Percentiles rank a stretch among this genome's conserved stretches.
Conservation (phyloP, 2,329 filamentous ascomycete species). For the Diplocarpon rosae region DNA sequence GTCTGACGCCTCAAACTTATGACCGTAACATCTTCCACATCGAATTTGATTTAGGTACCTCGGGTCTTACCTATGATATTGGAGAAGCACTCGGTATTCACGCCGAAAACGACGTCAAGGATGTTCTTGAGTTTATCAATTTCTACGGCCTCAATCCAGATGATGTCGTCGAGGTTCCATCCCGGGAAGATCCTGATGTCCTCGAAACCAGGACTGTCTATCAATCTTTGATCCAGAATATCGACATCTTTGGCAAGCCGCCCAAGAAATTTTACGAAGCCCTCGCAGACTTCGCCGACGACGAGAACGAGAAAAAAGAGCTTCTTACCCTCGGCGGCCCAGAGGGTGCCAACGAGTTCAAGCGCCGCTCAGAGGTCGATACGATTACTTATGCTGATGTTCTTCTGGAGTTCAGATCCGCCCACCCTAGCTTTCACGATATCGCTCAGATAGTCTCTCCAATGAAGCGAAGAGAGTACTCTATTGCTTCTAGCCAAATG, state of each 20-base stretch:
- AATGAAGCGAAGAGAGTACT: constrained; percentile 95
- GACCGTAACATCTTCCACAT: constrained; percentile 99
- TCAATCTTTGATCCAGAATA: constrained; percentile 81
- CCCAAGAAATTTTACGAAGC: constrained; percentile 97
- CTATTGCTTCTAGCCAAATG: constrained; percentile 94
- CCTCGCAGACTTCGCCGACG: constrained; percentile 73
- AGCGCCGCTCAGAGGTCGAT: constrained; percentile 82
- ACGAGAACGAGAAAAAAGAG: constrained; percentile 72
- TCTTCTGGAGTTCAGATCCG: constrained; percentile 79
- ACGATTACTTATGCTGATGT: constrained; percentile 86
- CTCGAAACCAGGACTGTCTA: constrained; percentile 86
- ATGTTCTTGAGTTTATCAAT: constrained; percentile 77
- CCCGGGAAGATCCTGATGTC: constrained; percentile 62
- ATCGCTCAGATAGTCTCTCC: constrained; percentile 79
- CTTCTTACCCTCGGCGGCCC: constrained; percentile 66
- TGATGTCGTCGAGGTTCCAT: constrained; percentile 83
- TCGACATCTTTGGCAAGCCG: constrained; percentile 94
- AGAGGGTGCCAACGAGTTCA: constrained; percentile 82
- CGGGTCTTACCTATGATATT: constrained; percentile 90
- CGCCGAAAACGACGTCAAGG: constrained; percentile 74
- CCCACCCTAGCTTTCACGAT: constrained; percentile 79
- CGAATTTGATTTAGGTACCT: constrained; percentile 88
- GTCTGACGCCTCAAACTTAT: constrained; percentile 77
- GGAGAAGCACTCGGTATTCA: constrained; percentile 95
- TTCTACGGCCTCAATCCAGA: constrained; percentile 77